phyloP scores from a whole-genome alignment of 2,329 filamentous ascomycete species.

The Alternaria sp. region DNA sequence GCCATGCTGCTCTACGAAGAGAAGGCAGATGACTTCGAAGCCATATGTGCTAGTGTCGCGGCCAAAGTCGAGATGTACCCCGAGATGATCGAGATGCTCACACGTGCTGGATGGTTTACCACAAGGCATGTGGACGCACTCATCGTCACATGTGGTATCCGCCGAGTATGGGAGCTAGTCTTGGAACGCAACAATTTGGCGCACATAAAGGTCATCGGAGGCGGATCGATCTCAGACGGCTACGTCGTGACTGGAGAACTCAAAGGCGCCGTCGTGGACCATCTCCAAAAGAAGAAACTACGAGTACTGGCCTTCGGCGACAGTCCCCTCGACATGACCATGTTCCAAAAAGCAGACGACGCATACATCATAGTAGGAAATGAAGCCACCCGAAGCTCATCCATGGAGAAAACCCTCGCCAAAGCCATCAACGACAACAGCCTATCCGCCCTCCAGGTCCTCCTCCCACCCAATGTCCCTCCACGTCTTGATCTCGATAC shows the following conservation, averaged over 20 bases:
- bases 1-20: constrained; percentile 62
- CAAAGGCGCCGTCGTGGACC: constrained; percentile 58
- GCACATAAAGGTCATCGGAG: constrained; percentile 60
- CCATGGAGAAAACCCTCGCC: constrained; percentile 58
- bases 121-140: constrained; percentile 54
- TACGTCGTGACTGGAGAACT: constrained; percentile 59
- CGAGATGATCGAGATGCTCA: constrained; percentile 57
- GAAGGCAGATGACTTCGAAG: constrained; percentile 50
- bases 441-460: constrained; percentile 54
- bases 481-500: constrained; percentile 52
- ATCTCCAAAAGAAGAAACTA: constrained; percentile 44
- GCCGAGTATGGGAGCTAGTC: constrained; percentile 62
- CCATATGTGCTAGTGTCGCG: constrained; percentile 55
- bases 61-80: constrained; percentile 51
- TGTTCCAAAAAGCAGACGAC: constrained; percentile 61
- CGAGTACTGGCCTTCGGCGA: constrained; percentile 67
- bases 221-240: constrained; percentile 55
- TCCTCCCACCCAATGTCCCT: constrained; percentile 51
- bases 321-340: constrained; percentile 63
- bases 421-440: constrained; percentile 50
- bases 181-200: constrained; percentile 54
- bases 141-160: constrained; percentile 63
- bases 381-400: constrained; percentile 53
- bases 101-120: constrained; percentile 18
- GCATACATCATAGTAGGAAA: constrained; percentile 64